Percentiles rank a stretch among this genome's conserved stretches.
These are phyloP conservation scores for Chlorella sp. DNA, from an alignment of 139 green algal genomes.

Conservation along the genomic window DNA sequence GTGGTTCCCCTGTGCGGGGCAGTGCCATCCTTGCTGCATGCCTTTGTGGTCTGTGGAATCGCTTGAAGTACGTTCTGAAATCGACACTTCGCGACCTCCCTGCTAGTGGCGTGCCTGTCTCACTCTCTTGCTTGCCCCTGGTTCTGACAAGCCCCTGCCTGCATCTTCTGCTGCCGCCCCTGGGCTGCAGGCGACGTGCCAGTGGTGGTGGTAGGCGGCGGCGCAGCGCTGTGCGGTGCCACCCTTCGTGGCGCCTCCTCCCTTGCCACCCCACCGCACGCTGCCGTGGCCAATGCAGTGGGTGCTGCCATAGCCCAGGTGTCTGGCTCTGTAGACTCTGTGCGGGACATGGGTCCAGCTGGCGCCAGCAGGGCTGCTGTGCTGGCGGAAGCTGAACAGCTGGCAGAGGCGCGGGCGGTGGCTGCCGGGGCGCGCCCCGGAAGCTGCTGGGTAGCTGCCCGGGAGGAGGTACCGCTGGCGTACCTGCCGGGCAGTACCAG, in stretches of 20 bases:
- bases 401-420: conserved; percentile 19
- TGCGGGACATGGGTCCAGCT: conserved; percentile 27
- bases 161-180: too few relatives aligned
- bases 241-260: conserved; percentile 25
- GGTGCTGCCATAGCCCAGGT: conserved; percentile 56
- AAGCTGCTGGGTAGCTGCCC: conserved; percentile 31
- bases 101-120: too few relatives aligned
- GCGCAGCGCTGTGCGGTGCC: conserved; percentile 43
- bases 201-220: conserved; percentile 56
- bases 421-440: conserved; percentile 3
- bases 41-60: background rate
- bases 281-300: conserved; percentile 57
- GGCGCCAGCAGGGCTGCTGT: background rate
- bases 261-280: conserved; percentile 41
- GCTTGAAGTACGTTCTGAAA: background rate
- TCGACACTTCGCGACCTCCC: too few relatives aligned
- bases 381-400: conserved; percentile 5
- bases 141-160: background rate
- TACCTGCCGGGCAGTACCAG: conserved; percentile 46
- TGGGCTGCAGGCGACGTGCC: conserved; percentile 43
- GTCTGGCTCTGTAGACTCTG: conserved; percentile 35
- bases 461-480: conserved; percentile 51
- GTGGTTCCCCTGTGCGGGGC: too few relatives aligned
- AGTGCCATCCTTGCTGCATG: background rate
- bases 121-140: background rate